Percentiles rank a stretch among this genome's conserved stretches.
Conservation (phyloP, 1,284 basidiomycete species). For the Ceratorhiza oryzae-sativae region DNA sequence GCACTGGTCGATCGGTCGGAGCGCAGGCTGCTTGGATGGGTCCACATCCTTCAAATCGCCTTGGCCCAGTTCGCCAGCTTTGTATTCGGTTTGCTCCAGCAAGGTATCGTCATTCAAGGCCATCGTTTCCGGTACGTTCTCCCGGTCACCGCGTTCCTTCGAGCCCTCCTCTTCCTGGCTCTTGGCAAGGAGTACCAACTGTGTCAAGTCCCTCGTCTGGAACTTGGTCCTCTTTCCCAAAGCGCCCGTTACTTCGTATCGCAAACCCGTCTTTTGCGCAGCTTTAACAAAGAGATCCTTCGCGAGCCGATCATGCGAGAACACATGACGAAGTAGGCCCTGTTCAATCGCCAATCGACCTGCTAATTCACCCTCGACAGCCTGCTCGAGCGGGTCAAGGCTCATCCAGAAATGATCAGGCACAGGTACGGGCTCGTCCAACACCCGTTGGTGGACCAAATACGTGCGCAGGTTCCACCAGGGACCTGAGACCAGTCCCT, state of each 20-base stretch:
- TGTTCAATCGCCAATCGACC: constrained; percentile 80
- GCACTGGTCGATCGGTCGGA: constrained; percentile 91
- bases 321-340: constrained; percentile 79
- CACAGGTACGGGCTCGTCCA: constrained; percentile 84
- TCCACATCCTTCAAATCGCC: constrained; percentile 69
- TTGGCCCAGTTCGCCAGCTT: constrained; percentile 64
- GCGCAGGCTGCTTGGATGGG: constrained; percentile 81
- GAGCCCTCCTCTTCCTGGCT: constrained; percentile 64
- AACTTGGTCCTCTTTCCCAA: constrained; percentile 95
- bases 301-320: constrained; percentile 79
- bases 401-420: constrained; percentile 58
- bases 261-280: constrained; percentile 76
- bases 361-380: constrained; percentile 65
- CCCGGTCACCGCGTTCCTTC: constrained; percentile 45
- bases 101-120: constrained; percentile 95
- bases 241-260: constrained; percentile 93
- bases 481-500: constrained; percentile 56
- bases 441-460: constrained; percentile 79
- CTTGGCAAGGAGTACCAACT: constrained; percentile 93
- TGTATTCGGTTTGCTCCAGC: constrained; percentile 93
- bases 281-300: constrained; percentile 83
- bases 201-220: constrained; percentile 84
- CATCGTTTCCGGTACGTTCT: constrained; percentile 74
- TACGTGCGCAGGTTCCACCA: constrained; percentile 87
- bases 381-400: constrained; percentile 59